Conservation (phyloP, 352 stramenopile genomes). For the Thraustotheca clavata region DNA sequence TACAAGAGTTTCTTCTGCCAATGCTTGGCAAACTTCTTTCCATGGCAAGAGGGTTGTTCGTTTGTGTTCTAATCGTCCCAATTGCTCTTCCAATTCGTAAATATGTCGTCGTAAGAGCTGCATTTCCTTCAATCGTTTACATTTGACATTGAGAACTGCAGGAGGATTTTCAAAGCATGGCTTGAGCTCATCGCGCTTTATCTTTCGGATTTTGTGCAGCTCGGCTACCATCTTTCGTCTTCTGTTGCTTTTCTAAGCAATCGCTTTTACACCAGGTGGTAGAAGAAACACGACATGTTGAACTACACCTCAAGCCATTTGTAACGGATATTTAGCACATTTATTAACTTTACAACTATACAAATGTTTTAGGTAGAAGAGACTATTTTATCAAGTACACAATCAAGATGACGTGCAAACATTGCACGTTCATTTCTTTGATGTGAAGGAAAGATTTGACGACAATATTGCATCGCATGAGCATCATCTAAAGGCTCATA, state of each 20-base stretch:
- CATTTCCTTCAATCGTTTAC: conserved; percentile 8
- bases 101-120: conserved; percentile 9
- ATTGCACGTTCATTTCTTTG: neutral
- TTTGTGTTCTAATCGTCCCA: neutral
- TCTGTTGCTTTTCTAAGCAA: too few relatives aligned
- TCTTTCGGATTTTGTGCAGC: neutral
- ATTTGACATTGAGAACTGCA: conserved; percentile 9
- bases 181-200: neutral
- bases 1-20: conserved; percentile 5
- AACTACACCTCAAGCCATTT: too few relatives aligned
- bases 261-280: too few relatives aligned
- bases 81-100: conserved; percentile 10
- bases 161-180: conserved; percentile 1
- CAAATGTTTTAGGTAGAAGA: neutral
- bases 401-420: neutral
- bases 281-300: too few relatives aligned
- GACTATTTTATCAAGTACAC: neutral
- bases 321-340: too few relatives aligned
- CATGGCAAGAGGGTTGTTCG: conserved; percentile 7
- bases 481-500: neutral
- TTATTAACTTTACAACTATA: too few relatives aligned
- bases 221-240: neutral
- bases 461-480: neutral
- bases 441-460: neutral
- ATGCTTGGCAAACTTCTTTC: neutral